These are phyloP conservation scores for Glycine soja DNA, from an alignment of 306 rosid genomes.

Conservation along the genomic window DNA sequence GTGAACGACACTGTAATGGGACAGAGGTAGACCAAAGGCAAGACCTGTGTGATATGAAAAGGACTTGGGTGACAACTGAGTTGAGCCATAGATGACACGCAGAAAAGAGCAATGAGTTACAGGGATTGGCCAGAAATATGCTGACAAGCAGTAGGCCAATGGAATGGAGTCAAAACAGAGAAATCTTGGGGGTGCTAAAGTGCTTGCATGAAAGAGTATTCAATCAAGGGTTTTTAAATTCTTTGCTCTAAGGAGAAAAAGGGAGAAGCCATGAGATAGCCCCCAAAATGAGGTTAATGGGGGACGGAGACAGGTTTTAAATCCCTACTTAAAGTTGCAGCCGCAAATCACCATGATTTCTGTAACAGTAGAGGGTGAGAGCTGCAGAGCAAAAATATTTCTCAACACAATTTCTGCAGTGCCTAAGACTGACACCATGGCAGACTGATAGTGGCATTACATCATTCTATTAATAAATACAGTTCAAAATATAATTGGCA, in stretches of 20 bases:
- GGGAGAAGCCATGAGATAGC: not conserved
- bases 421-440: not conserved
- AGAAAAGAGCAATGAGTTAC: not conserved
- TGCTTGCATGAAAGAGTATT: not conserved
- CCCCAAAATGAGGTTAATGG: not conserved
- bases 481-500: constrained; percentile 20
- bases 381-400: not conserved
- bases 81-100: not conserved
- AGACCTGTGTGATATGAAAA: not conserved
- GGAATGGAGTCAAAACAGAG: not conserved
- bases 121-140: not conserved
- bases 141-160: not conserved
- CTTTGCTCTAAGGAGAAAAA: not conserved
- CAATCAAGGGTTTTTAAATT: not conserved
- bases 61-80: not conserved
- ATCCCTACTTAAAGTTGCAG: not conserved
- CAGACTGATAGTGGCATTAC: not conserved
- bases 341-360: not conserved
- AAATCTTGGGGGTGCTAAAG: not conserved
- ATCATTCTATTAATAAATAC: constrained; percentile 18
- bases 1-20: constrained; percentile 6
- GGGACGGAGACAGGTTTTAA: not conserved
- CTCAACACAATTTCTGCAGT: not conserved
- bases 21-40: constrained; percentile 6
- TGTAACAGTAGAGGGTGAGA: not conserved